Conservation (phyloP, 139 green algal genomes). For the Chlamydomonas sp. region DNA sequence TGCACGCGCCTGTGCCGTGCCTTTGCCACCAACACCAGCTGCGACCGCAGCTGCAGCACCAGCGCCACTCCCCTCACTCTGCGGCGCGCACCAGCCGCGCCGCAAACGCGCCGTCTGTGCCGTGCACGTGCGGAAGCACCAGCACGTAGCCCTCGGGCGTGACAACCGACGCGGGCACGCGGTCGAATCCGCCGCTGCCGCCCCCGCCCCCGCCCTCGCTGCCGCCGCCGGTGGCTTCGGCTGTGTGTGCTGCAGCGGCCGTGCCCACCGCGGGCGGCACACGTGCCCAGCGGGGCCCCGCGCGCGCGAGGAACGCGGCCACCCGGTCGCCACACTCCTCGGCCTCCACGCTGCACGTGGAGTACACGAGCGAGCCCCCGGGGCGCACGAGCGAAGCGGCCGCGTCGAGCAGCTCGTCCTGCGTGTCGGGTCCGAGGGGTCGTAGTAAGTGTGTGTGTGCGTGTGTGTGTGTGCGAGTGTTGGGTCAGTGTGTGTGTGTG, state of each 20-base stretch:
- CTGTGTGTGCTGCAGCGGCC: slow-evolving; percentile 3
- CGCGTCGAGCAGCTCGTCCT: slow-evolving; percentile 61
- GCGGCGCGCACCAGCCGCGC: slow-evolving; percentile 38
- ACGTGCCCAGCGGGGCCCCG: background rate
- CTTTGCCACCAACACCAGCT: too few species aligned
- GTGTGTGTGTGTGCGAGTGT: too few species aligned
- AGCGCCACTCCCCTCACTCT: background rate
- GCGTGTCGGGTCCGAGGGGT: slow-evolving; percentile 16
- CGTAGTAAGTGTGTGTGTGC: background rate
- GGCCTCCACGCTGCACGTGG: slow-evolving; percentile 62
- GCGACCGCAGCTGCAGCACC: too few species aligned
- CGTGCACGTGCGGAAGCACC: slow-evolving; percentile 73
- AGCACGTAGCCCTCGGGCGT: slow-evolving; percentile 41
- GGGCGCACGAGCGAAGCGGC: slow-evolving; percentile 60
- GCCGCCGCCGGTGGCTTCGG: slow-evolving; percentile 3
- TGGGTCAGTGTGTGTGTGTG: too few species aligned
- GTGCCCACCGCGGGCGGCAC: background rate
- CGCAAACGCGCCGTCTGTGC: slow-evolving; percentile 81
- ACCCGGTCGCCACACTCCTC: slow-evolving; percentile 28
- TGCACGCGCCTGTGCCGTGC: too few species aligned
- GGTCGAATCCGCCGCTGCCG: too few species aligned
- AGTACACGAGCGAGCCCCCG: slow-evolving; percentile 83
- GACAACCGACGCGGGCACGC: slow-evolving; percentile 40
- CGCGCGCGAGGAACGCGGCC: background rate
- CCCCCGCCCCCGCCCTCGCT: background rate